Base-by-base conservation (phyloP, 768 basidiomycete genomes). In the Hydnum rufescens region DNA sequence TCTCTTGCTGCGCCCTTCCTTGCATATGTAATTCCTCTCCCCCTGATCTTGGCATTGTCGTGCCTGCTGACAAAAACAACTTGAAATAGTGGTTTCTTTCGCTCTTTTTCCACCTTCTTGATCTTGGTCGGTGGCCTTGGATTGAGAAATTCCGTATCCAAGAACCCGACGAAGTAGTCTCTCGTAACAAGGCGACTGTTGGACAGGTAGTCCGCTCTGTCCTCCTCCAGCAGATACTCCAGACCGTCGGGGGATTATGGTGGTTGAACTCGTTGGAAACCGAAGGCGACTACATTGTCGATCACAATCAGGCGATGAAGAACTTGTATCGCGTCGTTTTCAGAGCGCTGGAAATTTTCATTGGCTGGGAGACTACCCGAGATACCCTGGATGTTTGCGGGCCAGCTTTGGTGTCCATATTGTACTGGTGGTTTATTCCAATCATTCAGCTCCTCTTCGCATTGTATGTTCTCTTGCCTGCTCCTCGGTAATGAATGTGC, bases 371-470 rank as follows among this genome's bases (percentile, higher is more conserved):
- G 36, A 59, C 62, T 0, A 71, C 64, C 0, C 61, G 63, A 53
- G 57, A 61, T 25, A 28, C 73, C n/a, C 59, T 74, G 58, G 58
- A 62, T 28, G 54, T 30, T 16, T 60, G 63, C 54, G 75, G 67
- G 2, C 64, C 64, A 4, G 54, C 19, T 2, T 58, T 77, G 16
- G 71, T 79, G 16, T 74, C 80, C 62, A 74, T 73, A 62, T 58
- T 78, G 18, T 99, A 97, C 64, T 99, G 93, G 93, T 99, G 90
- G 88, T 78, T 70, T 3, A 77, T 90, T 3, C 95, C 95, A 0
- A 58, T 66, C 1, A 61, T 70, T 5, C 89, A 89, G 65, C 66
- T 92, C 31, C 57, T 84, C 0, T 67, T 77, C 28, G 89, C 88
- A 8, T 80, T 89, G 93, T 96, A 62, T 63, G 89, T 78, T 4